Conservation (phyloP, 2,329 filamentous ascomycete genomes). For the Colletotrichum chrysophilum region DNA sequence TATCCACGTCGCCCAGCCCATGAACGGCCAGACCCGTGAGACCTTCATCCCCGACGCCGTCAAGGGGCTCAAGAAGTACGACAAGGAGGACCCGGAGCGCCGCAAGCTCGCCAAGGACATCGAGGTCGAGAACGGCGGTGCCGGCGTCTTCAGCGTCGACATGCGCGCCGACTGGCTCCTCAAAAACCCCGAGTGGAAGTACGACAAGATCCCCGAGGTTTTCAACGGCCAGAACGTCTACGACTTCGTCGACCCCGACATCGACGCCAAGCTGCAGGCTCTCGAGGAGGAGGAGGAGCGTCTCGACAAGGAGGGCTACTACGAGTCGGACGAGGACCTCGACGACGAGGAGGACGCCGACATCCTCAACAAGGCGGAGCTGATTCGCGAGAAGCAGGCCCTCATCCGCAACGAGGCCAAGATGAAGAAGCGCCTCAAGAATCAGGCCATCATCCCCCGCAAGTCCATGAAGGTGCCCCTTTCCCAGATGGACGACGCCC, state of each 20-base stretch:
- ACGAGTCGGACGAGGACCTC: slow-evolving; percentile 82
- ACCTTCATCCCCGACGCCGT: slow-evolving; percentile 87
- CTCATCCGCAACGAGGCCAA: slow-evolving; percentile 93
- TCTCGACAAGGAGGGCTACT: slow-evolving; percentile 90
- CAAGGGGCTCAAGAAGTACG: slow-evolving; percentile 84
- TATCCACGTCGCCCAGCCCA: slow-evolving; percentile 96
- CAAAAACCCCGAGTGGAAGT: slow-evolving; percentile 90
- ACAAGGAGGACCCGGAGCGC: slow-evolving; percentile 87
- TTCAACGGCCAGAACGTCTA: slow-evolving; percentile 97
- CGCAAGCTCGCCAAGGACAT: slow-evolving; percentile 82
- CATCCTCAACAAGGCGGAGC: slow-evolving; percentile 86
- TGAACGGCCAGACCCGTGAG: slow-evolving; percentile 79
- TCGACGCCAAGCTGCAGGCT: slow-evolving; percentile 88
- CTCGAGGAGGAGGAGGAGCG: slow-evolving; percentile 96
- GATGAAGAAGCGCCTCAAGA: slow-evolving; percentile 97
- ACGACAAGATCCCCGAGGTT: slow-evolving; percentile 94
- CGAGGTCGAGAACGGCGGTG: slow-evolving; percentile 90
- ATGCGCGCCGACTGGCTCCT: slow-evolving; percentile 88
- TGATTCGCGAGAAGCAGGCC: slow-evolving; percentile 93
- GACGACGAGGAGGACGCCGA: slow-evolving; percentile 91
- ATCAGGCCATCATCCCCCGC: slow-evolving; percentile 90
- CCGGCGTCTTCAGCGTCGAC: slow-evolving; percentile 95
- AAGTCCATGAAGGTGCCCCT: slow-evolving; percentile 81
- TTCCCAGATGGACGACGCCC: slow-evolving; percentile 83
- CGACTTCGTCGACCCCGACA: slow-evolving; percentile 96